Base-by-base conservation (phyloP, 2,329 filamentous ascomycete species). In the Diaporthe humulicola region DNA sequence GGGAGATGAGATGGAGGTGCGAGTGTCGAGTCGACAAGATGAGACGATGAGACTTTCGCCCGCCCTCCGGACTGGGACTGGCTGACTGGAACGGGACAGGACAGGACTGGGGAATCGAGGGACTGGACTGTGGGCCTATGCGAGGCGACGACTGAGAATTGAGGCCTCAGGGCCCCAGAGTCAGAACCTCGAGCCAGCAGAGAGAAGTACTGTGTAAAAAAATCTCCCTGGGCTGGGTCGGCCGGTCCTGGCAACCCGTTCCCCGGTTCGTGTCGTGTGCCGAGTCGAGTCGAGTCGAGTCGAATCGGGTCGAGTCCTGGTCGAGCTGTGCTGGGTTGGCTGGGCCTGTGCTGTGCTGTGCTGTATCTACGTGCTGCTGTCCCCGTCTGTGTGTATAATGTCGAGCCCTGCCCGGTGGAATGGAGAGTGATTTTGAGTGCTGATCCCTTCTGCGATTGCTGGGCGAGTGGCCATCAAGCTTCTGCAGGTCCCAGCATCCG, bases 391-490 rank as follows among this genome's bases (percentile, higher is more conserved):
- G 10, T 12, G n/a, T 33, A 45, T 33, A 6, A 12, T 36, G 19
- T 50, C 25, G 61, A 36, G 28, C 60, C 60, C 58, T 48, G 42
- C 42, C 28, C 60, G 22, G 42, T 67, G 61, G 61, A 38, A 67
- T 52, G 64, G 64, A 38, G 45, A 36, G 50, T 38, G 64, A 52
- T 52, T 52, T 67, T 61, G 64, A 67, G 64, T 38, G 64, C 64
- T 67, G 64, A 67, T 67, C 64, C 30, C 33, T 67, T 52, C 64
- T 22, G 30, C 30, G 22, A 36, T 9, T 45, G 45, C 45, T 67
- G 64, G 60, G 50, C 38, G 71, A 57, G 60, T 57, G 48, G 71
- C 64, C 64, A 67, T 67, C 45, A 67, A 67, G 64, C 64, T 67
- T 67, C 64, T 69, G 70, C 54, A 73, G 42, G 64, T 38, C 38